Conservation (phyloP, 306 rosid species). For the Delonix regia region DNA sequence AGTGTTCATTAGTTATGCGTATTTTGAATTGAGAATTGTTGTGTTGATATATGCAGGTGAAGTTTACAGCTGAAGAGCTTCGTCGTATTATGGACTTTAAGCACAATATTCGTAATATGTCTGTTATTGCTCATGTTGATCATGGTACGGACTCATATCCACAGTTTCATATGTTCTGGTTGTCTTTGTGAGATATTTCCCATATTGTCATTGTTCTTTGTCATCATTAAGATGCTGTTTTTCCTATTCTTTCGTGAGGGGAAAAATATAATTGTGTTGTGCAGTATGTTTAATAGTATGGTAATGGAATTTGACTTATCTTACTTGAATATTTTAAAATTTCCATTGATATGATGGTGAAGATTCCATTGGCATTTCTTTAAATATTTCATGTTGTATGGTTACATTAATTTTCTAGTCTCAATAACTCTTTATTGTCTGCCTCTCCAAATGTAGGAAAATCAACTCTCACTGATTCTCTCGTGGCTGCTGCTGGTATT, state of each 20-base stretch:
- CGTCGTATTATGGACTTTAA: constrained; percentile 88
- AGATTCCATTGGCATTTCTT: not conserved
- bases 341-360: not conserved
- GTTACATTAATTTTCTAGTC: not conserved
- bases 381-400: not conserved
- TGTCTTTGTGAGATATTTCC: not conserved
- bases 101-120: constrained; percentile 92
- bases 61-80: constrained; percentile 92
- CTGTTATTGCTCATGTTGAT: constrained; percentile 92
- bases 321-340: not conserved
- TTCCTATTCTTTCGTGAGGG: no score
- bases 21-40: constrained; percentile 14
- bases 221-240: not conserved
- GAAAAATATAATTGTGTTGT: not conserved
- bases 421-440: not conserved
- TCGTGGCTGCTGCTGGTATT: constrained; percentile 97
- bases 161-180: not conserved
- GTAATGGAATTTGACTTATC: not conserved
- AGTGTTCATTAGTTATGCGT: not conserved
- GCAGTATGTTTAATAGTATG: not conserved
- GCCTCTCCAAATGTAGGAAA: constrained; percentile 49
- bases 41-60: constrained; percentile 64
- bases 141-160: constrained; percentile 51
- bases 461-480: constrained; percentile 88
- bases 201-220: not conserved